Conservation (phyloP, 164 flowering plant species). For the Amborella trichopoda region DNA sequence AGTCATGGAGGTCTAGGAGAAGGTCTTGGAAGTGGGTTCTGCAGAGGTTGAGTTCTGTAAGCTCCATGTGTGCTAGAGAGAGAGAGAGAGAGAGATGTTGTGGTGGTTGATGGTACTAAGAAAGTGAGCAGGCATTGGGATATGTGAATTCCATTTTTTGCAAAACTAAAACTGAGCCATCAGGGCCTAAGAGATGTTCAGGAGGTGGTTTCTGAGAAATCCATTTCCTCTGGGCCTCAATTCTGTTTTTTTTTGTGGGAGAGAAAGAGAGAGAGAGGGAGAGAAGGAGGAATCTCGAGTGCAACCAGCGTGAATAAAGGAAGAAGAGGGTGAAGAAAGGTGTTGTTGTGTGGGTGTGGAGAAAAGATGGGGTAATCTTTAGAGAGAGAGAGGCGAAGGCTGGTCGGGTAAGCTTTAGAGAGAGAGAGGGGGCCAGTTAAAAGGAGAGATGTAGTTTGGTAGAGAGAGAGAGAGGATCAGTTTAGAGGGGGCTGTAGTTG, state of each 20-base stretch:
- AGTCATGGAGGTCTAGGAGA: constrained; percentile 22
- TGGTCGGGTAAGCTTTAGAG: neutral
- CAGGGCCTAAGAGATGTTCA: too few relatives aligned
- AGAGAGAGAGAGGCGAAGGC: too few relatives aligned
- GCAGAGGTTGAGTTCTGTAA: constrained; percentile 18
- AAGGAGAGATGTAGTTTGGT: too few relatives aligned
- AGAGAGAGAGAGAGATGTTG: constrained; percentile 1
- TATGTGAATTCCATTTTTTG: too few relatives aligned
- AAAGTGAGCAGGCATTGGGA: too few relatives aligned
- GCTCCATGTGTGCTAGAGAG: constrained; percentile 12
- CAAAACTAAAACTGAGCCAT: too few relatives aligned
- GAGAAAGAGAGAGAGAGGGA: constrained; percentile 9
- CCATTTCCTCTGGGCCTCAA: too few relatives aligned
- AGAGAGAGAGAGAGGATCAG: neutral
- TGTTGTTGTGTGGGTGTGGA: neutral
- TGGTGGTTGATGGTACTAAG: too few relatives aligned
- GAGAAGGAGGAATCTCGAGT: neutral
- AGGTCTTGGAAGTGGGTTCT: constrained; percentile 17
- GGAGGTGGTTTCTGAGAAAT: too few relatives aligned
- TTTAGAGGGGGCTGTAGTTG: constrained; percentile 7
- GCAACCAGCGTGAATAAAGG: neutral
- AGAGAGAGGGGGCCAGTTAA: neutral
- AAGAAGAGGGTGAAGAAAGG: neutral
- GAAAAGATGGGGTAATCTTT: too few relatives aligned
- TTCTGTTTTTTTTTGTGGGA: too few relatives aligned